Conservation (phyloP, 2,329 filamentous ascomycete genomes). For the Colletotrichum shisoi region DNA sequence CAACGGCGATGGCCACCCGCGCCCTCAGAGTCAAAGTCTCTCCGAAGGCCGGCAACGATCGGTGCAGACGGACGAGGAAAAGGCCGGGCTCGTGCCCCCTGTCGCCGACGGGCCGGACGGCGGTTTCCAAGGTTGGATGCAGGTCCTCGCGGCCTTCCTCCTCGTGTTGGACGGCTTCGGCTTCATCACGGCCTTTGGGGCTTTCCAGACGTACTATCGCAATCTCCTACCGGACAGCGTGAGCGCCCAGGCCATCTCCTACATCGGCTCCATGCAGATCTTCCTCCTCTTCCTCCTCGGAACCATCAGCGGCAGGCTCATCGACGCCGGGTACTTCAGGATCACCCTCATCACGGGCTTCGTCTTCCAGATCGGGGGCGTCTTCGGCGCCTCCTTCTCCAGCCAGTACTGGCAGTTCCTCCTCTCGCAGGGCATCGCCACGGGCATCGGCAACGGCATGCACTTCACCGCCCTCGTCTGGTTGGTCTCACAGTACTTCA, state of each 20-base stretch:
- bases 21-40: background rate
- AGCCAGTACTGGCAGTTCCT: constrained; percentile 59
- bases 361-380: constrained; percentile 51
- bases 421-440: constrained; percentile 62
- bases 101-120: constrained; percentile 24
- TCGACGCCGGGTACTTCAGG: constrained; percentile 56
- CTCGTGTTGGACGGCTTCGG: constrained; percentile 55
- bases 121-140: constrained; percentile 47
- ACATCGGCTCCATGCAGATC: constrained; percentile 57
- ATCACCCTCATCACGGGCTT: constrained; percentile 52
- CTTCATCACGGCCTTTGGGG: constrained; percentile 57
- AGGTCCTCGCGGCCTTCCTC: constrained; percentile 52
- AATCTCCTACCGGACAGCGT: constrained; percentile 43
- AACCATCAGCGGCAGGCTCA: constrained; percentile 53
- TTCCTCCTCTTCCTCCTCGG: constrained; percentile 55
- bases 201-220: constrained; percentile 56
- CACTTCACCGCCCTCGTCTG: constrained; percentile 65
- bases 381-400: constrained; percentile 56
- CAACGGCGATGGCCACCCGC: constrained; percentile 3
- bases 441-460: constrained; percentile 60
- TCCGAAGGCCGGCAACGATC: constrained; percentile 12
- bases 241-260: constrained; percentile 52
- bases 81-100: background rate
- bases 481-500: constrained; percentile 68
- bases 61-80: constrained; percentile 11